Percentiles rank a stretch among this genome's conserved stretches.
Evolutionary conservation across 495 filamentous ascomycete genomes (phyloP).

Genomic region (Cairneyella variabilis): DNA sequence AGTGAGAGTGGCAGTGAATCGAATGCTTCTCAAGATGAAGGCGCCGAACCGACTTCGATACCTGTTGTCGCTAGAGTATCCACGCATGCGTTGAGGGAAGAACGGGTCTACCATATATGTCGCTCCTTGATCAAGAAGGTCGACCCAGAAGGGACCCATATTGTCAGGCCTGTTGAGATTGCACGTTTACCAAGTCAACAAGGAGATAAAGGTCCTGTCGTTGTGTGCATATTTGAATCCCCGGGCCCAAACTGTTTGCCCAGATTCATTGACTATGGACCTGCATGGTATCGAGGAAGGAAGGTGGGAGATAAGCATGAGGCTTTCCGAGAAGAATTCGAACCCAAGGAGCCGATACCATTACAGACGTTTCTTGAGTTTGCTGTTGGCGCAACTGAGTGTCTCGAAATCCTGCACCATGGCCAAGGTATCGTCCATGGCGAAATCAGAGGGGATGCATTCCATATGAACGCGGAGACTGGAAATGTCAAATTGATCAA

Average conservation of each 20-base stretch:
- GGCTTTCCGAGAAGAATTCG: conserved; percentile 15
- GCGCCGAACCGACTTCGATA: neutral
- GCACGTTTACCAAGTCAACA: conserved; percentile 59
- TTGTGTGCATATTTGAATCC: conserved; percentile 75
- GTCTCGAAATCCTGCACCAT: conserved; percentile 82
- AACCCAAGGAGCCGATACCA: conserved; percentile 56
- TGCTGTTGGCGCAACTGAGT: conserved; percentile 80
- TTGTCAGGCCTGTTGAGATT: conserved; percentile 70
- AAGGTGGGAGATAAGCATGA: conserved; percentile 12
- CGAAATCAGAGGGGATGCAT: conserved; percentile 82
- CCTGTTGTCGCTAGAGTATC: conserved; percentile 73
- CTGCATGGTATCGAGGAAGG: conserved; percentile 30
- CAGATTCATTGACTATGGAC: conserved; percentile 69
- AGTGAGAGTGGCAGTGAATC: conserved; percentile 52
- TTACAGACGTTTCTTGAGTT: conserved; percentile 79
- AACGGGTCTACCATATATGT: conserved; percentile 78
- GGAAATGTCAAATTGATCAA: conserved; percentile 73
- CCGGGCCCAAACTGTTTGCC: conserved; percentile 69
- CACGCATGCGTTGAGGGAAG: conserved; percentile 71
- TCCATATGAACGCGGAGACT: conserved; percentile 69
- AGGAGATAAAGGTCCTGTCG: conserved; percentile 58
- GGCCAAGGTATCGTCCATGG: conserved; percentile 79
- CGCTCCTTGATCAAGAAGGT: conserved; percentile 64
- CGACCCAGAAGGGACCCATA: conserved; percentile 71
- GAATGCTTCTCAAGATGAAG: conserved; percentile 25